phyloP scores from a whole-genome alignment of 2,329 filamentous ascomycete species.

The Pyrenophora graminea region DNA sequence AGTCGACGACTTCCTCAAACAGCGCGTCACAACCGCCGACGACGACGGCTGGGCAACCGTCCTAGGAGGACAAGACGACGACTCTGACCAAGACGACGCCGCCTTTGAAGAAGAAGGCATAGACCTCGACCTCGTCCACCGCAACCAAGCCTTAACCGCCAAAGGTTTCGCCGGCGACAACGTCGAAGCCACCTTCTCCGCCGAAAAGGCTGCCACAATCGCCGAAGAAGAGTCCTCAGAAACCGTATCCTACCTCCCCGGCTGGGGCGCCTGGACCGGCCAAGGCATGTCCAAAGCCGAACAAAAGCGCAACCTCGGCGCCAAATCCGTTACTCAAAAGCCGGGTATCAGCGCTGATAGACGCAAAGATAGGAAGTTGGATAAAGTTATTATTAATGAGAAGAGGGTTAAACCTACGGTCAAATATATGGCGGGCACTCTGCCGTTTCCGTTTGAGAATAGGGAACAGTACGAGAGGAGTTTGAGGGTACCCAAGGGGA shows the following conservation, averaged over 20 bases:
- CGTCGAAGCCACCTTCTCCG: conserved; percentile 76
- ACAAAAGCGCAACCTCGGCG: conserved; percentile 55
- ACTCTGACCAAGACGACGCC: conserved; percentile 26
- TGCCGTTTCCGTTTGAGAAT: conserved; percentile 90
- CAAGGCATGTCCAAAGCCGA: conserved; percentile 75
- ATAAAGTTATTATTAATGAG: conserved; percentile 89
- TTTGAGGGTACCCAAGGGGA: conserved; percentile 82
- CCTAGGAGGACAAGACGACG: conserved; percentile 42
- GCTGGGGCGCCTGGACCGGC: conserved; percentile 93
- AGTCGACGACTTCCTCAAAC: conserved; percentile 37
- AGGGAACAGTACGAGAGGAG: conserved; percentile 88
- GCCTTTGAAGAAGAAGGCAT: conserved; percentile 48
- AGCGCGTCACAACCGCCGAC: conserved; percentile 41
- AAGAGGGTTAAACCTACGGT: conserved; percentile 88
- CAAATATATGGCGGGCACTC: conserved; percentile 79
- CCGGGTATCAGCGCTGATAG: conserved; percentile 76
- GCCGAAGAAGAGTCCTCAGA: conserved; percentile 82
- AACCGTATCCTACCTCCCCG: conserved; percentile 82
- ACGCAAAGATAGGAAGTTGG: conserved; percentile 79
- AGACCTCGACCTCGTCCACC: conserved; percentile 48
- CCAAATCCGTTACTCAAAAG: conserved; percentile 65
- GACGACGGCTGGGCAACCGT: conserved; percentile 53
- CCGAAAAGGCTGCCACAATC: conserved; percentile 74
- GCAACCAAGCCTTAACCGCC: conserved; percentile 70
- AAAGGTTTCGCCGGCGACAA: conserved; percentile 86